Base-by-base conservation (phyloP, 1,284 basidiomycete genomes). In the Erythrobasidium hasegawianum region DNA sequence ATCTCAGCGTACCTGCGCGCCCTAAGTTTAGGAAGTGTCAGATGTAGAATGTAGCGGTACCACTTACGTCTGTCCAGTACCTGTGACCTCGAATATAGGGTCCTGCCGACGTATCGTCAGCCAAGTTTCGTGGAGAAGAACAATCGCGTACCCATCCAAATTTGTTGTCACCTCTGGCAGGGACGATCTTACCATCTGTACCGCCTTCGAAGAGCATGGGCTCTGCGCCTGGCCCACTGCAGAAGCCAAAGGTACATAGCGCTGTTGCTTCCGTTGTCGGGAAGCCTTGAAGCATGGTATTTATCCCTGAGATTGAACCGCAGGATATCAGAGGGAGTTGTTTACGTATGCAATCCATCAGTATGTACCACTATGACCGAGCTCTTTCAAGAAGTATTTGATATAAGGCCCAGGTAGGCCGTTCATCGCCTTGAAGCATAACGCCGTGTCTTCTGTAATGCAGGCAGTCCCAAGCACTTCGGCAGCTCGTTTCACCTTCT, bases 371-470 rank as follows among this genome's bases (percentile, higher is more conserved):
- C 89, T 86, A 72, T 91, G 88, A 0, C 93, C 93, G 2, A 96
- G 78, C 20, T 82, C 82, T 57, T 81, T 81, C 73, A 95, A 79
- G 77, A 97, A 97, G 74, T 91, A 83, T 75, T 98, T 98, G 82
- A 98, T 96, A 79, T 97, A 98, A 0, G 94, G 93, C 0, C 95
- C 96, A 1, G 95, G 95, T 4, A 98, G 84, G 0, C 91, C 94
- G 43, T 86, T 84, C 39, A 97, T 80, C 0, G 94, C 93, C 71
- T 87, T 85, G 75, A 93, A 97, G 74, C 87, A 90, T 3, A 98
- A 84, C 0, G 95, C 92, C 0, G 95, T 97, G 77, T 98, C 96
- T 68, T 98, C 95, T 0, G 93, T 97, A 70, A 98, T 91, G 74
- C 91, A 95, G 2, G 94, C 87, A 0, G 87, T 86, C 75, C 81